These are phyloP conservation scores for Colletotrichum lentis DNA, from an alignment of 2,329 filamentous ascomycete genomes.

Conservation along the genomic window DNA sequence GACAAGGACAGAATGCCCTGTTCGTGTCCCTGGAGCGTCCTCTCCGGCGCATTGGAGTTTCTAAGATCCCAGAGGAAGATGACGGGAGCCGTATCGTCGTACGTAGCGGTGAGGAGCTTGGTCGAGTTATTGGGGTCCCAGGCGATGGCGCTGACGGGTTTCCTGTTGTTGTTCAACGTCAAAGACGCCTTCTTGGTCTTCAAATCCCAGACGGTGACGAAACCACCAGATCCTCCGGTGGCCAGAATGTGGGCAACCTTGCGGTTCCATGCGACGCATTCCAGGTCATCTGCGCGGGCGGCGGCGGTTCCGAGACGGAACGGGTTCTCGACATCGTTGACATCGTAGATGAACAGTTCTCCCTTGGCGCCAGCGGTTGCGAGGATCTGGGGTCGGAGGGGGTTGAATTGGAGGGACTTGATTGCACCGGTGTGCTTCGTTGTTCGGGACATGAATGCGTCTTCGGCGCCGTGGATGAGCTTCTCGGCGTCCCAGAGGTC, in stretches of 20 bases:
- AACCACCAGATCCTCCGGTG: constrained; percentile 90
- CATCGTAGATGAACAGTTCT: constrained; percentile 94
- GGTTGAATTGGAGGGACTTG: constrained; percentile 97
- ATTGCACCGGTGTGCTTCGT: constrained; percentile 91
- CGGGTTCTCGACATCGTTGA: constrained; percentile 87
- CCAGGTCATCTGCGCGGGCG: constrained; percentile 91
- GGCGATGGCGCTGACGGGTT: constrained; percentile 91
- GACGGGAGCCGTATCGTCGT: constrained; percentile 85
- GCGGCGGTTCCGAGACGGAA: constrained; percentile 89
- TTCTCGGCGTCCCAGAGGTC: constrained; percentile 91
- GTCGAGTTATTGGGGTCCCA: constrained; percentile 98
- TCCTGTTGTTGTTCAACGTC: constrained; percentile 93
- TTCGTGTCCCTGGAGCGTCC: constrained; percentile 88
- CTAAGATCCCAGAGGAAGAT: constrained; percentile 94
- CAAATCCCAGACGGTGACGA: constrained; percentile 98
- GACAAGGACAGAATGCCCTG: constrained; percentile 92
- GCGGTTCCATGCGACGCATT: constrained; percentile 97
- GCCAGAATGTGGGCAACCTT: constrained; percentile 97
- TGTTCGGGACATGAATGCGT: constrained; percentile 85
- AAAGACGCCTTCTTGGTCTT: constrained; percentile 98
- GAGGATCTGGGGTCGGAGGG: constrained; percentile 86
- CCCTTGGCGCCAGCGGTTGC: constrained; percentile 94
- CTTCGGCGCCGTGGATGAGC: constrained; percentile 65
- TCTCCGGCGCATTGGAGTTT: constrained; percentile 94
- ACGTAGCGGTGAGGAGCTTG: constrained; percentile 90